Conservation (phyloP, 805 yeast species). For the Maudiozyma barnettii region DNA sequence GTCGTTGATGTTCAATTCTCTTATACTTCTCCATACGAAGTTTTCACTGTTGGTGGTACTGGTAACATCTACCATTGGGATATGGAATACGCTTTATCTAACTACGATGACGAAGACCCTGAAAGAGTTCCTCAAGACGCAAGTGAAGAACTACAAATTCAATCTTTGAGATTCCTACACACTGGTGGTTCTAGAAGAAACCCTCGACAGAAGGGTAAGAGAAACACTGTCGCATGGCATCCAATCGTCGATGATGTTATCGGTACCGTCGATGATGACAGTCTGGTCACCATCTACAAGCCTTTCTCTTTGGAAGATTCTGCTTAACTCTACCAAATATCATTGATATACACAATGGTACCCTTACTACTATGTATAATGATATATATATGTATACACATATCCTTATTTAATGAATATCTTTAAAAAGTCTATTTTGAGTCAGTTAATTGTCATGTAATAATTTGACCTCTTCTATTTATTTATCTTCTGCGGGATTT, state of each 20-base stretch:
- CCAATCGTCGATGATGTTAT: constrained; percentile 25
- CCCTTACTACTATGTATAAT: no score
- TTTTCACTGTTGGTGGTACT: constrained; percentile 21
- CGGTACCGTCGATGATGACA: constrained; percentile 27
- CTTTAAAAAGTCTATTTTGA: background rate
- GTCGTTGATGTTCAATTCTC: constrained; percentile 23
- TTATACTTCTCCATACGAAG: constrained; percentile 16
- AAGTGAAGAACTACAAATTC: constrained; percentile 17
- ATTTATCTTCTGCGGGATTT: background rate
- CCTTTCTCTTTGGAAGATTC: constrained; percentile 13
- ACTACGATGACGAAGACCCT: constrained; percentile 35
- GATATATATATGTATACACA: background rate
- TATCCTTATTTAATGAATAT: background rate
- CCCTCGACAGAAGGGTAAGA: constrained; percentile 14
- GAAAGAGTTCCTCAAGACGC: constrained; percentile 38
- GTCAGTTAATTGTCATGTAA: background rate
- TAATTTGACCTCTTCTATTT: background rate
- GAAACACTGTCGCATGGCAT: constrained; percentile 26
- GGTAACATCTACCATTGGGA: constrained; percentile 27
- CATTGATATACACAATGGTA: background rate
- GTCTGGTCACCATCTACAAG: constrained; percentile 25
- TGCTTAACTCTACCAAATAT: background rate
- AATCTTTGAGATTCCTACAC: constrained; percentile 23
- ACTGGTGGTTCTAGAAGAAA: constrained; percentile 25
- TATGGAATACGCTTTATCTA: constrained; percentile 31